Evolutionary conservation across 371 early-diverging fungal genomes (phyloP).

Genomic region (Blakeslea trispora): DNA sequence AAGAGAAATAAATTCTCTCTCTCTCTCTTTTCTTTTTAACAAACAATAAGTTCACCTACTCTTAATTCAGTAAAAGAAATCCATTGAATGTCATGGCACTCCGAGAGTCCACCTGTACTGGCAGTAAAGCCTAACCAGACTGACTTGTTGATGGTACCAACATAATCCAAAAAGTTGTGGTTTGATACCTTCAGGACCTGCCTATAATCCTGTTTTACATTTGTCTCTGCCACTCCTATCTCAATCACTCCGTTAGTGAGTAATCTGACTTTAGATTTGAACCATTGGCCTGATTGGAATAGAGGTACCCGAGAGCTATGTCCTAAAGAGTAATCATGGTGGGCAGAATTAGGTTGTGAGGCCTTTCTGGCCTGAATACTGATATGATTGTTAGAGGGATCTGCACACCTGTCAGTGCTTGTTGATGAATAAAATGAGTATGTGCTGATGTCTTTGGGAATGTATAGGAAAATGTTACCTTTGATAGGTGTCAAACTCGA

Average conservation of each 20-base stretch:
- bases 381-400: constrained; percentile 58
- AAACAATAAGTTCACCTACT: constrained; percentile 1
- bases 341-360: constrained; percentile 38
- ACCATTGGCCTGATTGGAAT: constrained; percentile 40
- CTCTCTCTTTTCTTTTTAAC: too few relatives aligned
- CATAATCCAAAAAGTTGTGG: constrained; percentile 23
- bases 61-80: constrained; percentile 10
- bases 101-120: constrained; percentile 54
- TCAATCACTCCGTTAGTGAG: constrained; percentile 14
- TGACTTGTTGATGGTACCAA: neutral
- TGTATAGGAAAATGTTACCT: constrained; percentile 22
- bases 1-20: neutral
- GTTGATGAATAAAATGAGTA: neutral
- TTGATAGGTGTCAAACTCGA: constrained; percentile 61
- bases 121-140: constrained; percentile 57
- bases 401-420: constrained; percentile 44
- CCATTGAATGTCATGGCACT: constrained; percentile 46
- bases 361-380: constrained; percentile 44
- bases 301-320: constrained; percentile 41
- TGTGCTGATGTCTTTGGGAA: too few relatives aligned
- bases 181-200: constrained; percentile 25
- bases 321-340: constrained; percentile 49
- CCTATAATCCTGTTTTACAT: constrained; percentile 21
- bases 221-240: constrained; percentile 19
- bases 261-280: constrained; percentile 25